Evolutionary conservation across 2,329 filamentous ascomycete species (phyloP).

Genomic region (Phoma sp.): DNA sequence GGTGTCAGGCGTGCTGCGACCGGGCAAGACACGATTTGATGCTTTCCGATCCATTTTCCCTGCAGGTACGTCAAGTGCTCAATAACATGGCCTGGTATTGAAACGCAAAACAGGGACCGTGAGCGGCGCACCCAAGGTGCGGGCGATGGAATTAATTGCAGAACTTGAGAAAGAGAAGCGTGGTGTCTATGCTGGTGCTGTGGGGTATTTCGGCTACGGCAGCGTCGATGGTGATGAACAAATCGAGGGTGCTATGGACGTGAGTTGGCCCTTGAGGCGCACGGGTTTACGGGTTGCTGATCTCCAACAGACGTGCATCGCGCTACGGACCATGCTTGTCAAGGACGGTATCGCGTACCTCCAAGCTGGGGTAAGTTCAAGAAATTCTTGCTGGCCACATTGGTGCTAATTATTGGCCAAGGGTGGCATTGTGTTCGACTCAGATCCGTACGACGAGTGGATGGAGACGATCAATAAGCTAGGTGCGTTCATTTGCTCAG

Average conservation of each 20-base stretch:
- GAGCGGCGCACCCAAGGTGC: constrained; percentile 92
- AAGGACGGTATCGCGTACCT: constrained; percentile 93
- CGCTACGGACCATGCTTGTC: constrained; percentile 89
- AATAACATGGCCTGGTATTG: constrained; percentile 20
- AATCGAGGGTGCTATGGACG: constrained; percentile 86
- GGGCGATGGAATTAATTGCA: constrained; percentile 95
- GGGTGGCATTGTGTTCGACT: constrained; percentile 65
- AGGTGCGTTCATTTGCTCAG: constrained; percentile 52
- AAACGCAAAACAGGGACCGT: constrained; percentile 67
- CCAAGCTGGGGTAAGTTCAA: constrained; percentile 76
- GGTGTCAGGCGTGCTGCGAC: constrained; percentile 86
- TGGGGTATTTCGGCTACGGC: constrained; percentile 94
- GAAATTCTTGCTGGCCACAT: constrained; percentile 25
- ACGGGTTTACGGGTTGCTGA: constrained; percentile 30
- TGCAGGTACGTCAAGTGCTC: constrained; percentile 64
- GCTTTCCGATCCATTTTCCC: constrained; percentile 97
- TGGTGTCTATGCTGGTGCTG: constrained; percentile 93
- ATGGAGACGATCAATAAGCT: constrained; percentile 98
- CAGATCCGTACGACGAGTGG: constrained; percentile 89
- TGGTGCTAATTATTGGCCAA: constrained; percentile 33
- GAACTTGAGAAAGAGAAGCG: constrained; percentile 94
- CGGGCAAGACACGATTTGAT: constrained; percentile 88
- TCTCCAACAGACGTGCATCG: constrained; percentile 63
- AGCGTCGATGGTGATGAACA: constrained; percentile 68
- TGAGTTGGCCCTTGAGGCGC: constrained; percentile 35